phyloP scores from a whole-genome alignment of 768 basidiomycete genomes.

The Lanmaoa rubissima region DNA sequence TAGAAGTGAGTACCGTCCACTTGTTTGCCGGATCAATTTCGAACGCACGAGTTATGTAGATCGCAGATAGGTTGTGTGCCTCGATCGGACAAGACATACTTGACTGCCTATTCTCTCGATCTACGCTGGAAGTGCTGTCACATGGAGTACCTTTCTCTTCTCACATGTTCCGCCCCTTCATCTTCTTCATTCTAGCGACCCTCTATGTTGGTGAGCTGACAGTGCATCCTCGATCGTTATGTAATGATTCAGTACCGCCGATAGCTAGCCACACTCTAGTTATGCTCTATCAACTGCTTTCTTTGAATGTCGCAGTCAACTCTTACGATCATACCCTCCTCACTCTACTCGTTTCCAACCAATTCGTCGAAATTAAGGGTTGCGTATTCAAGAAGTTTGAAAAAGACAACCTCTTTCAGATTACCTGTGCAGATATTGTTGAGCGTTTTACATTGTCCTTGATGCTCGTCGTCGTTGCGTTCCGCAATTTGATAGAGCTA shows the following conservation, averaged over 20 bases:
- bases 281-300: conserved; percentile 92
- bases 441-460: conserved; percentile 91
- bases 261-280: conserved; percentile 88
- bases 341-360: conserved; percentile 92
- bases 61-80: conserved; percentile 90
- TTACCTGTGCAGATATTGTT: conserved; percentile 98
- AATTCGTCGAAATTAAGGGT: conserved; percentile 99
- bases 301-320: conserved; percentile 96
- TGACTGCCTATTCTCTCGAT: conserved; percentile 93
- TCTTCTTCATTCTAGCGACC: conserved; percentile 80
- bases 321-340: conserved; percentile 95
- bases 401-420: conserved; percentile 97
- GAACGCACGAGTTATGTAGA: conserved; percentile 46
- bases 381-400: conserved; percentile 99
- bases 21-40: background rate
- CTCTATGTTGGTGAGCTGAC: conserved; percentile 71
- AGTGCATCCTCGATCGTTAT: background rate
- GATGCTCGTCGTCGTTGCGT: conserved; percentile 89
- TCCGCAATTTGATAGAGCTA: conserved; percentile 93
- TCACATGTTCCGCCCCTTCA: conserved; percentile 71
- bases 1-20: conserved; percentile 68
- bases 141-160: conserved; percentile 57
- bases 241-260: background rate
- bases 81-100: conserved; percentile 98
- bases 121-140: conserved; percentile 76